phyloP scores from a whole-genome alignment of 805 yeast species.

The Starmerella apis region DNA sequence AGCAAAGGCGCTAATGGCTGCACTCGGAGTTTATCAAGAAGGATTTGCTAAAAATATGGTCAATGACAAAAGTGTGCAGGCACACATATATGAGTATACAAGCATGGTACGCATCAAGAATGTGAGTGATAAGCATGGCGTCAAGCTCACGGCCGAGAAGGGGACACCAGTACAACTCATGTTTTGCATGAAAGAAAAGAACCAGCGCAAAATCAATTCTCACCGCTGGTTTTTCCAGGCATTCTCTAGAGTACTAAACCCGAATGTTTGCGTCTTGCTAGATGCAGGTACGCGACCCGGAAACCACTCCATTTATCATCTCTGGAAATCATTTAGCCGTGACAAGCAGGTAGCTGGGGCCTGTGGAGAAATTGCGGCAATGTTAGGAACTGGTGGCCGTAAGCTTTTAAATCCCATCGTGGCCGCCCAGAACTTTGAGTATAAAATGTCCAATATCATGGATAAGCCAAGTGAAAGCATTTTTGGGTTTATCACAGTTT shows the following conservation, averaged over 20 bases:
- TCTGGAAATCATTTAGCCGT: constrained; percentile 77
- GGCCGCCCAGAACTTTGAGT: constrained; percentile 95
- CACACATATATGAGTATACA: constrained; percentile 89
- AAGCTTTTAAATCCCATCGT: constrained; percentile 72
- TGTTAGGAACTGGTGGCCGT: constrained; percentile 52
- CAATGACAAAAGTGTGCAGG: constrained; percentile 66
- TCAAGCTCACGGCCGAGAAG: constrained; percentile 56
- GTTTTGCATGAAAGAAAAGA: constrained; percentile 82
- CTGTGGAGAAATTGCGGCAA: constrained; percentile 91
- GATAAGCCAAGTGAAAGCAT: constrained; percentile 94
- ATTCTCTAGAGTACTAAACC: constrained; percentile 70
- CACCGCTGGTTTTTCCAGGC: constrained; percentile 97
- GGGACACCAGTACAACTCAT: constrained; percentile 75
- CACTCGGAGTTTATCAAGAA: constrained; percentile 86
- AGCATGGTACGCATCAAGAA: constrained; percentile 76
- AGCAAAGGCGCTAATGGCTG: constrained; percentile 68
- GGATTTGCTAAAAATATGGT: constrained; percentile 90
- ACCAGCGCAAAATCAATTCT: constrained; percentile 82
- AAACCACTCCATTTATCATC: constrained; percentile 67
- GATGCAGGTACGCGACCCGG: constrained; percentile 95
- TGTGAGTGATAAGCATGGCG: constrained; percentile 42
- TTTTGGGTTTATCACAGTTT: constrained; percentile 86
- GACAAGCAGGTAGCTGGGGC: constrained; percentile 87
- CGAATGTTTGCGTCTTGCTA: constrained; percentile 69
- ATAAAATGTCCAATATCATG: constrained; percentile 85